Evolutionary conservation across 352 stramenopile species (phyloP), one percentile per base, ranked within the genome.

Genomic region (Phytopythium sindhum): DNA sequence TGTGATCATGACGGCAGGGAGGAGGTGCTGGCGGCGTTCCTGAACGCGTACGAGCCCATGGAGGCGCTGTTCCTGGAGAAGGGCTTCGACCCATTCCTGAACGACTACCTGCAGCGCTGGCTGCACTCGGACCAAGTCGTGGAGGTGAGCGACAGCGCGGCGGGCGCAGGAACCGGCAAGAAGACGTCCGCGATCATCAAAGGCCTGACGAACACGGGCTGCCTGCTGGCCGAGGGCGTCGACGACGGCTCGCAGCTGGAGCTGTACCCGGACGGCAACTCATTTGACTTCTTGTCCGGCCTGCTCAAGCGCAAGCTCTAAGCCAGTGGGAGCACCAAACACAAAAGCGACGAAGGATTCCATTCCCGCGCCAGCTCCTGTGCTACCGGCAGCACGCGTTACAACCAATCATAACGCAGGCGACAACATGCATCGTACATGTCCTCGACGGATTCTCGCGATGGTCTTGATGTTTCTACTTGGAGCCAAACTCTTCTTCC

Each of bases 191-290:
- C 80, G 57, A 68, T 88, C 29, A 90, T 93, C 72, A 92, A 93
- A 70, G 86, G 85, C 8, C 81, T 94, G 23, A 90, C 86, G 17
- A 67, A 61, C 31, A 94, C 84, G 10, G 89, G 88, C 17, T 95
- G 89, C 35, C 79, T 97, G 15, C 65, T 94, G 37, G 88, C 89
- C 9, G 84, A 87, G 45, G 72, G 77, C 23, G 56, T 61, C 7
- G 56, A 61, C 21, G 67, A 84, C 26, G 84, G 86, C 33, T 75
- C 85, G 17, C 73, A 74, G 29, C 81, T 96, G 15, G 89, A 96
- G 67, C 68, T 97, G 28, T 97, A 96, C 67, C 89, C 89, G 17
- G 89, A 97, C 58, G 89, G 86, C 65, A 96, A 96, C 64, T 96
- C 86, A 59, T 91, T 97, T 51, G 88, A 97, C 69, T 95, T 97